Percentiles rank a stretch among this genome's conserved stretches.
Conservation (phyloP, 2,329 filamentous ascomycete species). For the Ilyonectria sp. region DNA sequence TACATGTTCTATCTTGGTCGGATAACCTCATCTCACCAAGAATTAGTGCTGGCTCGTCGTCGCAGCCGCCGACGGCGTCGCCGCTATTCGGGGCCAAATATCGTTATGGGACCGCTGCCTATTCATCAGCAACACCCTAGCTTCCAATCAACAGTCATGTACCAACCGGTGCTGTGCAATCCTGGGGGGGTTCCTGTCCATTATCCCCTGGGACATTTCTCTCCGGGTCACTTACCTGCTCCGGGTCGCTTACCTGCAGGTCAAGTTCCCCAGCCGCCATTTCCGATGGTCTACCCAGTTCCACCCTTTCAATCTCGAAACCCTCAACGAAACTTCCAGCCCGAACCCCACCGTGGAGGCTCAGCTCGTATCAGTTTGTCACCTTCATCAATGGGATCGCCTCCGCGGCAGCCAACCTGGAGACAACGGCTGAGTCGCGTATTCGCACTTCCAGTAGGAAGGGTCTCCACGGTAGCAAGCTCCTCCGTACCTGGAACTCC, state of each 20-base stretch:
- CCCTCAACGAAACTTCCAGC: not conserved
- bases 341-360: not conserved
- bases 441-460: constrained; percentile 51
- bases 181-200: not conserved
- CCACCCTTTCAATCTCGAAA: constrained; percentile 1
- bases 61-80: constrained; percentile 22
- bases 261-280: constrained; percentile 20
- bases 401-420: constrained; percentile 45
- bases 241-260: constrained; percentile 1
- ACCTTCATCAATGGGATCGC: constrained; percentile 5
- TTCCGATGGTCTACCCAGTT: constrained; percentile 18
- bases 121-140: constrained; percentile 33
- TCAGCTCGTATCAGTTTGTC: not conserved
- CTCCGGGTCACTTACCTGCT: constrained; percentile 2
- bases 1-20: constrained; percentile 55
- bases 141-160: constrained; percentile 27
- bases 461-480: constrained; percentile 54
- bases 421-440: constrained; percentile 46
- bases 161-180: constrained; percentile 40
- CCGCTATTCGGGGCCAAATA: constrained; percentile 2
- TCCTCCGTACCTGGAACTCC: constrained; percentile 43
- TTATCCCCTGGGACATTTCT: not conserved
- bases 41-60: constrained; percentile 25
- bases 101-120: constrained; percentile 36
- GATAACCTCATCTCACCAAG: constrained; percentile 36